These are phyloP conservation scores for Nepenthes mirabilis DNA, from an alignment of 148 eudicot genomes.

Conservation along the genomic window DNA sequence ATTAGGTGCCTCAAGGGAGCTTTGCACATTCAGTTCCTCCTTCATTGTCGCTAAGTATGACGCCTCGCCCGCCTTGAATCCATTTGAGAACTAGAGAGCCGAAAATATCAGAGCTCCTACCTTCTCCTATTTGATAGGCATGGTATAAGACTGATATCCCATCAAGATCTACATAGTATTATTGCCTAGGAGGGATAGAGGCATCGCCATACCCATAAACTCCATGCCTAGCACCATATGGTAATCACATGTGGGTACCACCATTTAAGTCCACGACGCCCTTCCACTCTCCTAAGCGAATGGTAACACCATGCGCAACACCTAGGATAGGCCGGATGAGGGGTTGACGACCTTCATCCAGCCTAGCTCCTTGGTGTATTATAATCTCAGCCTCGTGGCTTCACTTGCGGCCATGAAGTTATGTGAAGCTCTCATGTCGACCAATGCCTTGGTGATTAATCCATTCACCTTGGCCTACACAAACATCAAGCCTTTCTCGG, in stretches of 20 bases:
- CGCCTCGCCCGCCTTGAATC: too few species aligned
- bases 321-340: neutral
- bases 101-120: too few species aligned
- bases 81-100: too few species aligned
- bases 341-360: slow-evolving; percentile 1
- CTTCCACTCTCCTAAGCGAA: neutral
- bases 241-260: neutral
- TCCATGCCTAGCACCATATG: neutral
- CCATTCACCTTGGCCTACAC: neutral
- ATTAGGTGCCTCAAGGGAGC: too few species aligned
- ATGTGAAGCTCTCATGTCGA: neutral
- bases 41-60: too few species aligned
- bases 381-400: neutral
- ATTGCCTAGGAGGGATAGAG: neutral
- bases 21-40: too few species aligned
- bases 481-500: neutral
- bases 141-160: too few species aligned
- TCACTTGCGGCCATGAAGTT: slow-evolving; percentile 9
- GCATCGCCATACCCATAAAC: neutral
- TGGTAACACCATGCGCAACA: neutral
- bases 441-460: too few species aligned
- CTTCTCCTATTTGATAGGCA: too few species aligned
- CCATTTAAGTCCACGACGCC: neutral
- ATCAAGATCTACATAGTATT: neutral
- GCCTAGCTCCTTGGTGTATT: neutral